phyloP scores from a whole-genome alignment of 2,329 filamentous ascomycete genomes.

The Exutisphaerella laricina region DNA sequence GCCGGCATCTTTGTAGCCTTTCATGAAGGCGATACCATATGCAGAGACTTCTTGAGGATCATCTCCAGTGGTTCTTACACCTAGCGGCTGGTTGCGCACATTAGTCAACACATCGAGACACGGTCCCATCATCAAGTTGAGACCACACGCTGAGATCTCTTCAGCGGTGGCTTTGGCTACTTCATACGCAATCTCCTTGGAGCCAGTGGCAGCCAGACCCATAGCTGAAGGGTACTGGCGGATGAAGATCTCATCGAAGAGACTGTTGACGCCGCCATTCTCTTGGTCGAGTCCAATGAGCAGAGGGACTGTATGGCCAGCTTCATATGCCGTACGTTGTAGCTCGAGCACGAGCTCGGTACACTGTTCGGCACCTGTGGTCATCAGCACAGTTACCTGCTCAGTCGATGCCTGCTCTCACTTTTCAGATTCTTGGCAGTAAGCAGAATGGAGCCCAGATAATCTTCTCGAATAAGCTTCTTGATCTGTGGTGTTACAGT shows the following conservation, averaged over 20 bases:
- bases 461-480: slow-evolving; percentile 72
- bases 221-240: slow-evolving; percentile 96
- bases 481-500: slow-evolving; percentile 77
- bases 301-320: slow-evolving; percentile 82
- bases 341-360: slow-evolving; percentile 83
- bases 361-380: slow-evolving; percentile 79
- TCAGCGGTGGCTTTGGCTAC: slow-evolving; percentile 90
- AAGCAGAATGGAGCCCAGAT: slow-evolving; percentile 80
- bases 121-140: slow-evolving; percentile 92
- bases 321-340: slow-evolving; percentile 83
- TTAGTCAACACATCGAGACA: slow-evolving; percentile 93
- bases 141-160: slow-evolving; percentile 84
- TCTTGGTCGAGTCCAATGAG: slow-evolving; percentile 93
- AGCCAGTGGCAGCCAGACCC: slow-evolving; percentile 90
- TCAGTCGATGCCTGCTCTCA: too few relatives aligned
- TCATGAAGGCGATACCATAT: slow-evolving; percentile 84
- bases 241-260: slow-evolving; percentile 93
- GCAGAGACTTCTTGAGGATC: slow-evolving; percentile 93
- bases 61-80: slow-evolving; percentile 83
- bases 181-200: slow-evolving; percentile 76
- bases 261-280: slow-evolving; percentile 94
- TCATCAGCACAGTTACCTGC: too few relatives aligned
- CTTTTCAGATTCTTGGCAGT: slow-evolving; percentile 83
- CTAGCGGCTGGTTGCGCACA: slow-evolving; percentile 81
- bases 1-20: slow-evolving; percentile 86